A percentile compares a stretch with the other conserved stretches of the same genome.
Conservation (phyloP, 2,329 filamentous ascomycete species). For the Ophiobolus disseminans region DNA sequence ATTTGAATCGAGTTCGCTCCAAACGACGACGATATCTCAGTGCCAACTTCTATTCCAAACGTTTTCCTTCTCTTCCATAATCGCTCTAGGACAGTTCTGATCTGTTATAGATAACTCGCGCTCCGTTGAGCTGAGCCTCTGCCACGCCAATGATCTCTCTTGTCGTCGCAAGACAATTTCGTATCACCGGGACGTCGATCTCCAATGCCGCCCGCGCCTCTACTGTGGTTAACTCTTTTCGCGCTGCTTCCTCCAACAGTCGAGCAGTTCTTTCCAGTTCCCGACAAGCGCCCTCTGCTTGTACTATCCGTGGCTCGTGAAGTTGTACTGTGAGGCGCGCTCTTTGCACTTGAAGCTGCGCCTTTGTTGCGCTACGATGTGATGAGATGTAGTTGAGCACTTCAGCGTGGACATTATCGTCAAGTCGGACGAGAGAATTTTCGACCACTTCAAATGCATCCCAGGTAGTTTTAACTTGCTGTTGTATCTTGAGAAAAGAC, state of each 20-base stretch:
- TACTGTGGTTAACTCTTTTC: not conserved
- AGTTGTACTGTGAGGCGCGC: not conserved
- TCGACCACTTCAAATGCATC: not conserved
- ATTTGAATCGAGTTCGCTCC: no score
- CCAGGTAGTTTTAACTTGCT: not conserved
- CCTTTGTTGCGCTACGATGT: not conserved
- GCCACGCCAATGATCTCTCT: not conserved
- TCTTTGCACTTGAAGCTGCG: not conserved
- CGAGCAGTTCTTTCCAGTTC: not conserved
- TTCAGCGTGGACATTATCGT: not conserved
- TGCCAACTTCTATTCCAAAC: no score
- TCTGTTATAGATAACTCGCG: no score
- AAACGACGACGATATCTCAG: no score
- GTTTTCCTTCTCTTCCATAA: no score
- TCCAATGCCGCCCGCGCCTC: conserved; percentile 1
- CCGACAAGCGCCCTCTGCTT: not conserved
- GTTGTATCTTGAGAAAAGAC: not conserved
- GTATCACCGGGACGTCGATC: conserved; percentile 1
- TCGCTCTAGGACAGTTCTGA: no score
- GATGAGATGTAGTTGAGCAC: not conserved
- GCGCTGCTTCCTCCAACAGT: conserved; percentile 2
- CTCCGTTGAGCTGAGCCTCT: not conserved
- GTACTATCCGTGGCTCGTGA: not conserved
- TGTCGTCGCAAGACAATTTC: not conserved
- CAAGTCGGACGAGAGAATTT: not conserved